Evolutionary conservation across 2,329 filamentous ascomycete genomes (phyloP).

Genomic region (Aspergillus carbonarius): DNA sequence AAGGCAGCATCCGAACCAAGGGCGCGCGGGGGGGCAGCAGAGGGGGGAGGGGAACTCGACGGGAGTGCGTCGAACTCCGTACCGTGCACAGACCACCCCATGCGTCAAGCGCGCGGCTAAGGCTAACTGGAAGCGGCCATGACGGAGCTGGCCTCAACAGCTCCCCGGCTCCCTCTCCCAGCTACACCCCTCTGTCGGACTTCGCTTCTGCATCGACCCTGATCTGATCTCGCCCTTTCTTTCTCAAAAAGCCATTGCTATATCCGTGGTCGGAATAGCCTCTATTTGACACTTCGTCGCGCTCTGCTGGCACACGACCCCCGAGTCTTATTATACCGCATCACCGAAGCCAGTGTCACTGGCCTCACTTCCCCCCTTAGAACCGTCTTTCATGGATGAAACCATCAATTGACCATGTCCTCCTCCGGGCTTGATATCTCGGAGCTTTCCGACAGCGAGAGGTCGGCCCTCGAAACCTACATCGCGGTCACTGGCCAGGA

Average conservation of each 20-base stretch:
- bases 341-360: background rate
- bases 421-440: constrained; percentile 55
- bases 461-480: constrained; percentile 82
- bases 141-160: constrained; percentile 22
- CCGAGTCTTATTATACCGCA: background rate
- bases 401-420: constrained; percentile 40
- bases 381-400: constrained; percentile 21
- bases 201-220: background rate
- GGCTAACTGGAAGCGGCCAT: constrained; percentile 19
- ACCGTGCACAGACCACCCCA: constrained; percentile 14
- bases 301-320: background rate
- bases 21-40: constrained; percentile 17
- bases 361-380: background rate
- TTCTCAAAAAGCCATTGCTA: background rate
- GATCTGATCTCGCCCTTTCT: background rate
- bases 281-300: background rate
- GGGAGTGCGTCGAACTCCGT: constrained; percentile 8
- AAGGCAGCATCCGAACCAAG: constrained; percentile 18
- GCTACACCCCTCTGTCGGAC: background rate
- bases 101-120: constrained; percentile 21
- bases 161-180: constrained; percentile 1
- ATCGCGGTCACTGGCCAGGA: constrained; percentile 85
- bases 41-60: constrained; percentile 17
- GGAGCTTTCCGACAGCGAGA: constrained; percentile 74
- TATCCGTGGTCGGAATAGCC: background rate